phyloP scores from a whole-genome alignment of 1,139 yeast genomes.

The Sugiyamaella paludigena region DNA sequence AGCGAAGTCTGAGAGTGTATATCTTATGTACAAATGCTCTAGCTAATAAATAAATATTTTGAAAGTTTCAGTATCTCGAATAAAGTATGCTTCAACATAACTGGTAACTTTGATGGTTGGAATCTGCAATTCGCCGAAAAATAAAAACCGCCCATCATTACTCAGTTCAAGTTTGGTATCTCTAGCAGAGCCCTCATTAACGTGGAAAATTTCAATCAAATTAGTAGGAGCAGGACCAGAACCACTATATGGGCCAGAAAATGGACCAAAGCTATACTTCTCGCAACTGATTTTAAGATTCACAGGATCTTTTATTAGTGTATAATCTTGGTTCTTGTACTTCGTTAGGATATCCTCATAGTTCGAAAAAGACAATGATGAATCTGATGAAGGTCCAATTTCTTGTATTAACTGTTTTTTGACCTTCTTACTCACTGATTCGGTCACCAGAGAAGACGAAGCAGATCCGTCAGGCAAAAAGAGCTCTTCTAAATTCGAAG shows the following conservation, averaged over 20 bases:
- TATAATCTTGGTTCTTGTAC: neutral
- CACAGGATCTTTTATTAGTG: neutral
- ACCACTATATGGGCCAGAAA: conserved; percentile 25
- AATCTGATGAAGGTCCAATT: neutral
- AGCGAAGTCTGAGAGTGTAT: no score
- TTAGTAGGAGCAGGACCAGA: conserved; percentile 26
- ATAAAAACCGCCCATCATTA: conserved; percentile 2
- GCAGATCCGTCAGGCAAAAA: neutral
- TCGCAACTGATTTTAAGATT: neutral
- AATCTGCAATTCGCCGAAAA: conserved; percentile 8
- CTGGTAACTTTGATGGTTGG: conserved; percentile 12
- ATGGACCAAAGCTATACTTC: neutral
- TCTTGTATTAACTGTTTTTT: neutral
- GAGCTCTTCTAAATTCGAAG: conserved; percentile 4
- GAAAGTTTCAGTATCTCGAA: conserved; percentile 22
- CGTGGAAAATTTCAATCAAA: conserved; percentile 23
- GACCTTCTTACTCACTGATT: neutral
- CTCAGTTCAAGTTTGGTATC: neutral
- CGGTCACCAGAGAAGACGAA: neutral
- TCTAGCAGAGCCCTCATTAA: conserved; percentile 10
- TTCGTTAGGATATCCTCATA: no score
- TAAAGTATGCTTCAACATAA: conserved; percentile 25
- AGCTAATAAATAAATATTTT: conserved; percentile 28
- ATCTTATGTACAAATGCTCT: no score
- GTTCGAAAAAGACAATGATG: neutral